A percentile compares a stretch with the other conserved stretches of the same genome.
These are phyloP conservation scores for Candida morakotiae DNA, from an alignment of 805 yeast genomes.

Conservation along the genomic window DNA sequence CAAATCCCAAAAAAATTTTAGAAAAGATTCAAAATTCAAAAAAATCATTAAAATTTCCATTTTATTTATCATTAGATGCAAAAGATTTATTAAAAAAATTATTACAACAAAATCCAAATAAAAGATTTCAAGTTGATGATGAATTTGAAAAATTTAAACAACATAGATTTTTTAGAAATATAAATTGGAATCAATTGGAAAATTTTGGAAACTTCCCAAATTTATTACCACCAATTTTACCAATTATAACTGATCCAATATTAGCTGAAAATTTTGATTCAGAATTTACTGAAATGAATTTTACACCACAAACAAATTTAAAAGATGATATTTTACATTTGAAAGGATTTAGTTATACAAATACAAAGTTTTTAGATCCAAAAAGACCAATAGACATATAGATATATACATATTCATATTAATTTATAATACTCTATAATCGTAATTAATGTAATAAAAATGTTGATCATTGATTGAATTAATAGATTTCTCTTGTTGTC, in stretches of 20 bases:
- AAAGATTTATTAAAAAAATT: conserved; percentile 37
- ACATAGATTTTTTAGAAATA: conserved; percentile 36
- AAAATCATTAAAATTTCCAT: conserved; percentile 35
- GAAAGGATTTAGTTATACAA: conserved; percentile 39
- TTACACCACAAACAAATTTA: conserved; percentile 25
- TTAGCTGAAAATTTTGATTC: conserved; percentile 43
- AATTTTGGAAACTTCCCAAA: conserved; percentile 13
- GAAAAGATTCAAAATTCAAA: conserved; percentile 30
- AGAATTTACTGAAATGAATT: conserved; percentile 39
- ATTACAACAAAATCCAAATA: conserved; percentile 31
- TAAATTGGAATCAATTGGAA: conserved; percentile 35
- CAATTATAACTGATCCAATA: conserved; percentile 40
- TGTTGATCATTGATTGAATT: conserved; percentile 6
- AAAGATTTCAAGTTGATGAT: conserved; percentile 33
- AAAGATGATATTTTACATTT: conserved; percentile 35
- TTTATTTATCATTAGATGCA: conserved; percentile 38
- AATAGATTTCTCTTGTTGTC: conserved; percentile 3
- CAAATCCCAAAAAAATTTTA: conserved; percentile 33
- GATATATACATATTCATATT: neutral
- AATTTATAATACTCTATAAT: neutral
- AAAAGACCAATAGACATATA: conserved; percentile 1
- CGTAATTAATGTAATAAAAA: conserved; percentile 2
- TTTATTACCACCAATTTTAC: conserved; percentile 37
- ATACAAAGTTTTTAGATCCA: conserved; percentile 28
- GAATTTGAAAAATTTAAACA: conserved; percentile 28